A percentile compares a stretch with the other conserved stretches of the same genome.
Conservation (phyloP, 176 grass and related monocot genomes). For the Oryza punctata region DNA sequence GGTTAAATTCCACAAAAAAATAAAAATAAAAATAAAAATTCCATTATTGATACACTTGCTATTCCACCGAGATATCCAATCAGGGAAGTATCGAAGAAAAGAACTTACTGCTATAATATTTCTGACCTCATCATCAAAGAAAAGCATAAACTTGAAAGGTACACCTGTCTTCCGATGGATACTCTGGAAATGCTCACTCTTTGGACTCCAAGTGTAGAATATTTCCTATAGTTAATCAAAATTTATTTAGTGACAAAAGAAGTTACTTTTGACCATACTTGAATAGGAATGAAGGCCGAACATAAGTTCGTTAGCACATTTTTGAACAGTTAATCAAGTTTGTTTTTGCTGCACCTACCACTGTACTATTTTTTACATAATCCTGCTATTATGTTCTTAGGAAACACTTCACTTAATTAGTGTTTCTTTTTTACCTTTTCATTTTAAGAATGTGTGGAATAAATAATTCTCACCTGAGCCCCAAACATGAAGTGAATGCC, state of each 20-base stretch:
- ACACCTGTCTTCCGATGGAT: conserved; percentile 7
- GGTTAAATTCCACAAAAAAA: background rate
- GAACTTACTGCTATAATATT: conserved; percentile 25
- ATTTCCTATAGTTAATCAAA: background rate
- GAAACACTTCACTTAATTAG: background rate
- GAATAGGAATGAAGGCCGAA: background rate
- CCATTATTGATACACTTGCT: background rate
- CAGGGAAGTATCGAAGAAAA: background rate
- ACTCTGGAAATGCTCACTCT: conserved; percentile 14
- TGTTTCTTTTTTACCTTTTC: background rate
- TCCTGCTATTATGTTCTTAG: background rate
- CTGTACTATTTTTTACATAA: background rate
- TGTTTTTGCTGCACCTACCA: background rate
- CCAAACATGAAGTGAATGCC: conserved; percentile 38
- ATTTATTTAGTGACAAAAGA: background rate
- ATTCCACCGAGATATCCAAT: no score
- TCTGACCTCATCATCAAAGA: conserved; percentile 21
- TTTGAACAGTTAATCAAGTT: background rate
- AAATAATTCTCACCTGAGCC: conserved; percentile 22
- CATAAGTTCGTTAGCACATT: background rate
- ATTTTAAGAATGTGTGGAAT: background rate
- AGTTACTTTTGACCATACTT: background rate
- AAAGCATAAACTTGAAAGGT: conserved; percentile 17
- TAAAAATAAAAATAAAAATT: no score
- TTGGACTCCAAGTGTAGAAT: conserved; percentile 23